phyloP scores from a whole-genome alignment of 371 early-diverging fungal species.

The Nosema muscidifuracis region DNA sequence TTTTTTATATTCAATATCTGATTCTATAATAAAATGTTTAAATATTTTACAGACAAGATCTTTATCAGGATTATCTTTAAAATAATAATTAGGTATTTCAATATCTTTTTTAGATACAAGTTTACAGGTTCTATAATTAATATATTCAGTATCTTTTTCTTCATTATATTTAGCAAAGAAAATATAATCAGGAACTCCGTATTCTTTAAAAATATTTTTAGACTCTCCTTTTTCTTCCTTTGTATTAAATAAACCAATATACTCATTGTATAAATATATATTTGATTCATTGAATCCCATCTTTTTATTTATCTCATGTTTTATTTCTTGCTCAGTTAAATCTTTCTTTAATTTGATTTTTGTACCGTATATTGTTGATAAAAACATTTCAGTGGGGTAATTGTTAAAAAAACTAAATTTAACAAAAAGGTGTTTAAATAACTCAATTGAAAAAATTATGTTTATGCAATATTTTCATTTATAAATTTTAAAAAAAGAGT shows the following conservation, averaged over 20 bases:
- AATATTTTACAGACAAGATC: not conserved
- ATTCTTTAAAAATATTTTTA: slow-evolving; percentile 5
- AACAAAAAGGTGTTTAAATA: no score
- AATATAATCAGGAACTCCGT: not conserved
- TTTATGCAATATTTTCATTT: no score
- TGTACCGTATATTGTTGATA: not conserved
- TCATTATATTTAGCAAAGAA: not conserved
- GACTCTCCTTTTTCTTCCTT: not conserved
- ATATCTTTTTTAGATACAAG: not conserved
- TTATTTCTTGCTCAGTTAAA: not conserved
- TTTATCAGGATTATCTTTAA: not conserved
- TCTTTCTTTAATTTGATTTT: slow-evolving; percentile 2
- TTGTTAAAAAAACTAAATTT: no score
- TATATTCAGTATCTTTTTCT: not conserved
- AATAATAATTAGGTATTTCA: no score
- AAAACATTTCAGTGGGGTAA: not conserved
- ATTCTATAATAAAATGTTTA: not conserved
- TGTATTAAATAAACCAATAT: not conserved
- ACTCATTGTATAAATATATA: not conserved
- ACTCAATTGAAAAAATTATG: no score
- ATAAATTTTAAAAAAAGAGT: no score
- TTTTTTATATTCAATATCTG: not conserved
- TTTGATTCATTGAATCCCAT: not conserved
- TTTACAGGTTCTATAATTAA: not conserved
- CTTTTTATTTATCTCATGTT: not conserved